Conservation (phyloP, 768 basidiomycete species). For the Polyporus arcularius region DNA sequence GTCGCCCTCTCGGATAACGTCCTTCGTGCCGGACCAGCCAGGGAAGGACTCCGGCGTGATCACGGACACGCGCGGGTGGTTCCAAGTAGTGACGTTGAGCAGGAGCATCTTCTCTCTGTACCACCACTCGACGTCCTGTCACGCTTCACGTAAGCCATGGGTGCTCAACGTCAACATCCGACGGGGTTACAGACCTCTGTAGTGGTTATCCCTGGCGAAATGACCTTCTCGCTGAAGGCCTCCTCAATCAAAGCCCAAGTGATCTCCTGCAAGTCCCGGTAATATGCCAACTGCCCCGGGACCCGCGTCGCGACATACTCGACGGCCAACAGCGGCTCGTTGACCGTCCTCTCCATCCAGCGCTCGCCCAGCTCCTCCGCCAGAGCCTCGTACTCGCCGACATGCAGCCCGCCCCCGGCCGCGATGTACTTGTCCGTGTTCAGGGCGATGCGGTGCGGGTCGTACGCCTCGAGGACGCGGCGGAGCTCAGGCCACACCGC, state of each 20-base stretch:
- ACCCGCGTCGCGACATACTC: slow-evolving; percentile 49
- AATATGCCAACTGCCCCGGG: slow-evolving; percentile 44
- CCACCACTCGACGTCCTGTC: slow-evolving; percentile 55
- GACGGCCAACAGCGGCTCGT: slow-evolving; percentile 47
- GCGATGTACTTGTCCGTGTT: slow-evolving; percentile 49
- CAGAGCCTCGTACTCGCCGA: slow-evolving; percentile 45
- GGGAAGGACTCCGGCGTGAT: slow-evolving; percentile 43
- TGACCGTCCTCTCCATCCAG: slow-evolving; percentile 44
- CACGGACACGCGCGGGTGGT: slow-evolving; percentile 52
- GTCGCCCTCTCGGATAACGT: slow-evolving; percentile 48
- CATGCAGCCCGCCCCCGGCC: slow-evolving; percentile 51
- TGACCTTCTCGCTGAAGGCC: slow-evolving; percentile 46
- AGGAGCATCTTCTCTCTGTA: slow-evolving; percentile 53
- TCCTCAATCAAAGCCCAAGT: slow-evolving; percentile 56
- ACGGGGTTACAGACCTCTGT: slow-evolving; percentile 36
- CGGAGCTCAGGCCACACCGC: slow-evolving; percentile 48
- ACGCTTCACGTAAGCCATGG: background rate
- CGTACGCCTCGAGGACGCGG: slow-evolving; percentile 34
- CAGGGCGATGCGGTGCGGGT: slow-evolving; percentile 45
- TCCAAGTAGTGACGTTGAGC: slow-evolving; percentile 51
- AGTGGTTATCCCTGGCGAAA: slow-evolving; percentile 46
- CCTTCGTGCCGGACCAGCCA: slow-evolving; percentile 42
- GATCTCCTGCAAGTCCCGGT: slow-evolving; percentile 48
- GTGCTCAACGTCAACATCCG: background rate
- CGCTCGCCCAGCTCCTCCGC: slow-evolving; percentile 38